Evolutionary conservation across 208 protist genomes (phyloP).

Genomic region (Crithidia bombi): DNA sequence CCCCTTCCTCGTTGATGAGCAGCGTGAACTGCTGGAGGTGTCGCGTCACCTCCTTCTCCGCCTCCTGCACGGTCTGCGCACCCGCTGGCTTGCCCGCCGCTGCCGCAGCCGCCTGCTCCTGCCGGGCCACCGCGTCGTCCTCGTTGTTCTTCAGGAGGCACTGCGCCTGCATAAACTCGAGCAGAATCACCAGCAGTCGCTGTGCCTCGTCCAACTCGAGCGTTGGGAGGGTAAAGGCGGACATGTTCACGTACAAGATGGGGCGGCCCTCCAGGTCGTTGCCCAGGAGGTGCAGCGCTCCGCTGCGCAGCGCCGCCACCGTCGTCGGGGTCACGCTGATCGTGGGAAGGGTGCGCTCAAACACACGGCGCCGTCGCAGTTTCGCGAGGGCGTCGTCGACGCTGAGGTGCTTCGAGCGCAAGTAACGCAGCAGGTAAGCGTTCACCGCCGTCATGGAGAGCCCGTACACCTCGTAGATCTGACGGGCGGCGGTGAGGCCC

Average conservation of each 20-base stretch:
- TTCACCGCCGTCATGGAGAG: conserved; percentile 39
- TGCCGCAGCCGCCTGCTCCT: conserved; percentile 13
- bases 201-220: conserved; percentile 59
- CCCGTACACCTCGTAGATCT: conserved; percentile 25
- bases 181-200: conserved; percentile 59
- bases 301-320: conserved; percentile 56
- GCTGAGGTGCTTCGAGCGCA: conserved; percentile 50
- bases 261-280: conserved; percentile 41
- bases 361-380: conserved; percentile 60
- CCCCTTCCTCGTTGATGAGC: conserved; percentile 67
- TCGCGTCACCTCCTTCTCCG: conserved; percentile 11
- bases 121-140: conserved; percentile 23
- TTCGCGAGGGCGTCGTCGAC: conserved; percentile 55
- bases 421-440: conserved; percentile 68
- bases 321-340: conserved; percentile 61
- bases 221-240: conserved; percentile 35
- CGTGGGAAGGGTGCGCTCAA: conserved; percentile 58
- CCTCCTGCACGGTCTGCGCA: conserved; percentile 8
- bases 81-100: background rate
- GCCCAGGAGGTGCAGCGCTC: conserved; percentile 53
- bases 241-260: conserved; percentile 63
- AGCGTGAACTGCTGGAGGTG: conserved; percentile 62
- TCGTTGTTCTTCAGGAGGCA: conserved; percentile 42
- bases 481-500: conserved; percentile 1
- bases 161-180: conserved; percentile 78